These are phyloP conservation scores for Choricystis sp. DNA, from an alignment of 139 green algal species.

Conservation along the genomic window DNA sequence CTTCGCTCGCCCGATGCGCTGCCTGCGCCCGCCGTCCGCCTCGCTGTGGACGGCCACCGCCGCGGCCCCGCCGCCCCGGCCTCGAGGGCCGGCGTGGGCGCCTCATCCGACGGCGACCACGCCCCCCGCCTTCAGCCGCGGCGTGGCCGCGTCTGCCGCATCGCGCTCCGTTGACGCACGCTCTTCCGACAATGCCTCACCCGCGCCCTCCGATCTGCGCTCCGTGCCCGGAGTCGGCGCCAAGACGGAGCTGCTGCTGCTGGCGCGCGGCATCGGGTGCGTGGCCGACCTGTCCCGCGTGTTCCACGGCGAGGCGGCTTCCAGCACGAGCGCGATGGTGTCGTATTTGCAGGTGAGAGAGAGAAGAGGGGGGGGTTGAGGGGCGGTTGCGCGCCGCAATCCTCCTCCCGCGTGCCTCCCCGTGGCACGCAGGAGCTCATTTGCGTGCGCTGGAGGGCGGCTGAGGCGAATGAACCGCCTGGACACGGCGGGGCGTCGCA, in stretches of 20 bases:
- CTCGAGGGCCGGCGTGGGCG: too few species aligned
- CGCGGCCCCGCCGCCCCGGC: too few species aligned
- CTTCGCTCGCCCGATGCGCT: too few species aligned
- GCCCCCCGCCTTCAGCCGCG: too few species aligned
- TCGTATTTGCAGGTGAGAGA: not conserved
- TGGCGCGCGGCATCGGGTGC: not conserved
- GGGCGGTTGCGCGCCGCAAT: not conserved
- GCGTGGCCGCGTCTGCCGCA: not conserved
- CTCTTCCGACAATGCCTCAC: not conserved
- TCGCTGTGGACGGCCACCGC: too few species aligned
- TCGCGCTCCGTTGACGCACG: too few species aligned
- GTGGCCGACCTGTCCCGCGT: not conserved
- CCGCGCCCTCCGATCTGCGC: not conserved
- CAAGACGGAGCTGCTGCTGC: not conserved
- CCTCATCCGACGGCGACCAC: not conserved
- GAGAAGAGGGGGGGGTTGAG: not conserved
- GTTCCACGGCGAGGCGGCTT: not conserved
- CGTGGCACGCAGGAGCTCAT: too few species aligned
- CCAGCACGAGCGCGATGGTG: too few species aligned
- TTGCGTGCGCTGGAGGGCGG: too few species aligned
- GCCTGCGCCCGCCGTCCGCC: too few species aligned
- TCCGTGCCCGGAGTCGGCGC: not conserved
- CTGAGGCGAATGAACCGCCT: too few species aligned
- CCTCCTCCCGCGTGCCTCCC: not conserved
- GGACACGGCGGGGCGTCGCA: too few species aligned